Evolutionary conservation across 2,329 filamentous ascomycete genomes (phyloP), one percentile per base, ranked within the genome.

Genomic region (Ophiostoma sp.): DNA sequence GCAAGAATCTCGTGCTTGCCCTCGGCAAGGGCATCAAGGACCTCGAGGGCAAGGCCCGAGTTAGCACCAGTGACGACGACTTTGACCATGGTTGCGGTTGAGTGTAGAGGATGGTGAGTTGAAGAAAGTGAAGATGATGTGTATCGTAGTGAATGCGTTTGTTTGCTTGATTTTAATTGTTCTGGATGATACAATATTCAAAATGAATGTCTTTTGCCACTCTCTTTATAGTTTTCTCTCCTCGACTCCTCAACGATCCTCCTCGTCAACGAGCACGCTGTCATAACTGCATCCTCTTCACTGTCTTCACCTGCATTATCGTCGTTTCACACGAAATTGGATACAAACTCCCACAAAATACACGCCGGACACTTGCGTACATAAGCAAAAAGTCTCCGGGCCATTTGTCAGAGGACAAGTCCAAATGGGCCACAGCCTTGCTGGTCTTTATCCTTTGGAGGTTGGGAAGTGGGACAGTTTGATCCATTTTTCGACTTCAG

Each of bases 1-100:
- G 73, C 70, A 9, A 74, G 15, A 9, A 74, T 70, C 17, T 74
- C 55, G 36, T 74, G 73, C 25, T 66, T 68, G 28, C 52, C 73
- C 9, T 70, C 36, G 12, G 36, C 70, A 12, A 74, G 68, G 1
- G 42, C 59, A 36, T 74, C 68, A 50, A 74, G 72, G 33, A 74
- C 70, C 68, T 74, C 73, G 17, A 70, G 73, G 50, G 70, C 64
- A 8, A 74, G 59, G 31, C 73, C 73, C 15, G 72, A 73, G 33
- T 52, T 70, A 31, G 59, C 72, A 31, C 72, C 72, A 1, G 72
- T 59, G 31, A 73, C 39, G 7, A 69, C 68, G 19, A 73, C 57
- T n/a, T 73, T 73, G 59, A 73, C 72, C 72, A 73, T 73, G 31
- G 5, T 68, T 17, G 59, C 9, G 19, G 19, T 11, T 39, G 33